These are phyloP conservation scores for Trichopus zeylanicus DNA, from an alignment of 116 monocot species.

Conservation along the genomic window DNA sequence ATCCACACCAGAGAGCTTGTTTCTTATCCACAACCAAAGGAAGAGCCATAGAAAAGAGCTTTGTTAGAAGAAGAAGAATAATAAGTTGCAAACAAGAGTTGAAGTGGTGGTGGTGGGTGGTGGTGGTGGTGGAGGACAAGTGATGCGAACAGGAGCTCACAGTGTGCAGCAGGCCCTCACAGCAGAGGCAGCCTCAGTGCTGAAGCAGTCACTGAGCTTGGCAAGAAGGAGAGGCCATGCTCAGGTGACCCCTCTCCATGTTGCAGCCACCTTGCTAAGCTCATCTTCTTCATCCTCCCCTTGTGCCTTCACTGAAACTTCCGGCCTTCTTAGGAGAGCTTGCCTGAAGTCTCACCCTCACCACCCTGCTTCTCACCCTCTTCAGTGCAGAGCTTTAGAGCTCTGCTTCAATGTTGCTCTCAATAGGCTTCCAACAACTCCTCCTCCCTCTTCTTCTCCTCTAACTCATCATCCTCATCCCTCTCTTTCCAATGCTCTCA, in stretches of 20 bases:
- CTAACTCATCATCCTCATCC: constrained; percentile 38
- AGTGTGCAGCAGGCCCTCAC: constrained; percentile 91
- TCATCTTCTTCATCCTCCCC: constrained; percentile 32
- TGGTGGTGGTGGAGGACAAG: constrained; percentile 18
- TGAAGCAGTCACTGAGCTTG: constrained; percentile 64
- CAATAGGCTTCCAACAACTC: constrained; percentile 75
- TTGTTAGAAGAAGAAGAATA: not conserved
- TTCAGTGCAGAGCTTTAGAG: constrained; percentile 85
- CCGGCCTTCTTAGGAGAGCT: constrained; percentile 50
- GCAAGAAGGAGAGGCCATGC: constrained; percentile 83
- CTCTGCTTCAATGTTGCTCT: constrained; percentile 99
- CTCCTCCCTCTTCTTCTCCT: constrained; percentile 35
- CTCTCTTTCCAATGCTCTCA: constrained; percentile 84
- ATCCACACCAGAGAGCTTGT: no score
- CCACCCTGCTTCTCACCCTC: constrained; percentile 50
- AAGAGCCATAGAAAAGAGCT: constrained; percentile 4
- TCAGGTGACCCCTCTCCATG: constrained; percentile 94
- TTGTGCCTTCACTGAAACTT: not conserved
- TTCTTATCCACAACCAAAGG: not conserved
- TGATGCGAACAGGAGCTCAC: constrained; percentile 72
- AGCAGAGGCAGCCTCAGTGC: constrained; percentile 70
- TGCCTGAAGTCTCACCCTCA: constrained; percentile 68
- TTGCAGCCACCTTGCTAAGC: constrained; percentile 70
- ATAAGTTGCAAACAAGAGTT: constrained; percentile 4
- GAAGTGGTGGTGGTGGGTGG: not conserved